phyloP scores from a whole-genome alignment of 257 asterid genomes.

The Nicotiana benthamiana region DNA sequence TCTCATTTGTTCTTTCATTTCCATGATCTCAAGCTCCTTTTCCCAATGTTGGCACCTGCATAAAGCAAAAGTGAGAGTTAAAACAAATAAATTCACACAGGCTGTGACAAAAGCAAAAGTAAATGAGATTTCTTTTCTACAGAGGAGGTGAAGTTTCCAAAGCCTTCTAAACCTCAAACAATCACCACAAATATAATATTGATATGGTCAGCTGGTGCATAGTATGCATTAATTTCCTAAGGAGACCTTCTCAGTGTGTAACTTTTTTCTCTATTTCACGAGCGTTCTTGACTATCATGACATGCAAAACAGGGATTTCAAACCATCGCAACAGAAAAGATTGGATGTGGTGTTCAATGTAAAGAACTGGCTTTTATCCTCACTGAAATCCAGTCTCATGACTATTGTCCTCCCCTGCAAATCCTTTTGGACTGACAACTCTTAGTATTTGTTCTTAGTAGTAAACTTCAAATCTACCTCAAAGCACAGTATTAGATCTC shows the following conservation, averaged over 20 bases:
- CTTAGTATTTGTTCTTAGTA: neutral
- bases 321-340: too few relatives aligned
- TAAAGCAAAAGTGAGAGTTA: neutral
- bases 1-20: conserved; percentile 87
- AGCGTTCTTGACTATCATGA: too few relatives aligned
- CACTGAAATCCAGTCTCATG: neutral
- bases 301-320: too few relatives aligned
- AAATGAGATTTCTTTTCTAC: neutral
- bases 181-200: neutral
- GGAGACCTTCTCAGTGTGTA: neutral
- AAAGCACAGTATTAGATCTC: too few relatives aligned
- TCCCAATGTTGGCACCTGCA: conserved; percentile 88
- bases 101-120: neutral
- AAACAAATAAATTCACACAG: neutral
- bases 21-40: conserved; percentile 74
- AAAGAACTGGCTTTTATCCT: neutral
- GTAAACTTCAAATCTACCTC: neutral
- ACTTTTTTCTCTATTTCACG: neutral
- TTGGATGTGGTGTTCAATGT: neutral
- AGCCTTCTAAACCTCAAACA: too few relatives aligned
- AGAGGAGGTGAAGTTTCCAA: too few relatives aligned
- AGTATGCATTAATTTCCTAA: neutral
- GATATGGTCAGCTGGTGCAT: neutral
- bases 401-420: neutral
- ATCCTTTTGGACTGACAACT: neutral